phyloP scores from a whole-genome alignment of 331 rosid species.

The Stylosanthes scabra region DNA sequence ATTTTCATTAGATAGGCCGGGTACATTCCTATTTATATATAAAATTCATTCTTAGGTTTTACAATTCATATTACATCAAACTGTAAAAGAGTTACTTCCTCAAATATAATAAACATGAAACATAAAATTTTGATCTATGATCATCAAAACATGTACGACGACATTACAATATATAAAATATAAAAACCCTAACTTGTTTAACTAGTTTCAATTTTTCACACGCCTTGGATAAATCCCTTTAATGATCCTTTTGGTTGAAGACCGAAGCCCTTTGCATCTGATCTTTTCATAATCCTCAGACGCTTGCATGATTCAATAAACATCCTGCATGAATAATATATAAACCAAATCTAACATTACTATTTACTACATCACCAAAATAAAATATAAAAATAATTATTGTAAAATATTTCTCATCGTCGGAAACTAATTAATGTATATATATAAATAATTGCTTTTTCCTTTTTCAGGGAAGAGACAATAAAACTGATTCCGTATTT shows the following conservation, averaged over 20 bases:
- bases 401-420: background rate
- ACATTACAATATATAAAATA: background rate
- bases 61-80: conserved; percentile 32
- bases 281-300: conserved; percentile 77
- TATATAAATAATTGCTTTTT: conserved; percentile 14
- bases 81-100: conserved; percentile 28
- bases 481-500: conserved; percentile 35
- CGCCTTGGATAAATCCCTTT: conserved; percentile 43
- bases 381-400: background rate
- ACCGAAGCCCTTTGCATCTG: conserved; percentile 64
- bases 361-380: background rate
- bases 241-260: conserved; percentile 56
- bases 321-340: conserved; percentile 54
- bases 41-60: conserved; percentile 19
- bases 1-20: conserved; percentile 17
- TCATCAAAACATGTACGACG: conserved; percentile 28
- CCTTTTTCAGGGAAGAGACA: conserved; percentile 17
- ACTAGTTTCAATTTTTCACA: conserved; percentile 20
- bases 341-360: background rate
- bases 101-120: conserved; percentile 36
- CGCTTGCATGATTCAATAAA: conserved; percentile 76
- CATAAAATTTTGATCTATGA: conserved; percentile 13
- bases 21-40: background rate
- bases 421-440: too few species aligned
- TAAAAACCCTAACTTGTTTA: conserved; percentile 31